Percentiles rank a stretch among this genome's conserved stretches.
Conservation (phyloP, 2,329 filamentous ascomycete genomes). For the Sclerotinia subarctica region DNA sequence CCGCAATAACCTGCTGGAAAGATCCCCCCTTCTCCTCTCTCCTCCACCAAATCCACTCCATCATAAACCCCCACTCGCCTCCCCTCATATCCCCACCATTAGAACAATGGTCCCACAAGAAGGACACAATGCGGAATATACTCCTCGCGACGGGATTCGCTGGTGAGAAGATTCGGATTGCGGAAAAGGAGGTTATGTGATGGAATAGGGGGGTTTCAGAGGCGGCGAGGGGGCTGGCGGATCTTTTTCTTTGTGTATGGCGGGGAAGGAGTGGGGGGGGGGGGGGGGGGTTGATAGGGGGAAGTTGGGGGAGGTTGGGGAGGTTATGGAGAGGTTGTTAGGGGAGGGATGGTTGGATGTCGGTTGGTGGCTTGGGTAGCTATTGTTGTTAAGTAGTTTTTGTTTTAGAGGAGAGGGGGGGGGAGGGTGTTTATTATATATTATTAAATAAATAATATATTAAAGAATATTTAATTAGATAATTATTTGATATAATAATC, state of each 20-base stretch:
- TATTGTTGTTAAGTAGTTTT: too few relatives aligned
- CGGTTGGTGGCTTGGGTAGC: too few relatives aligned
- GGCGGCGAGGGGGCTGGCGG: background rate
- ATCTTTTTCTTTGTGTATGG: background rate
- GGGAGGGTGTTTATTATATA: too few relatives aligned
- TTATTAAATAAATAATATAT: too few relatives aligned
- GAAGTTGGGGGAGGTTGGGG: background rate
- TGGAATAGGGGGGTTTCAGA: background rate
- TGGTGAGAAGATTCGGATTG: rapidly evolving
- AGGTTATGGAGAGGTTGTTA: background rate
- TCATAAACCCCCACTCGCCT: background rate
- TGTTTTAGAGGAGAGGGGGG: too few relatives aligned
- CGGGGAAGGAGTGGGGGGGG: background rate
- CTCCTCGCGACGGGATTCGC: background rate
- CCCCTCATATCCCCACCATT: background rate
- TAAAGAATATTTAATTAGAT: too few relatives aligned
- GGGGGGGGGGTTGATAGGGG: background rate
- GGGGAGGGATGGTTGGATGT: too few relatives aligned
- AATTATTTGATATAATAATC: too few relatives aligned
- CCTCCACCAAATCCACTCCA: background rate
- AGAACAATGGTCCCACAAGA: background rate
- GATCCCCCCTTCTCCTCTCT: background rate
- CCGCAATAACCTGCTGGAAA: constrained; percentile 1
- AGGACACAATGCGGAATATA: background rate
- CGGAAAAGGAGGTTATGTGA: background rate